Percentiles rank a stretch among this genome's conserved stretches.
Conservation (phyloP, 495 filamentous ascomycete genomes). For the Talaromyces nanjingensis region DNA sequence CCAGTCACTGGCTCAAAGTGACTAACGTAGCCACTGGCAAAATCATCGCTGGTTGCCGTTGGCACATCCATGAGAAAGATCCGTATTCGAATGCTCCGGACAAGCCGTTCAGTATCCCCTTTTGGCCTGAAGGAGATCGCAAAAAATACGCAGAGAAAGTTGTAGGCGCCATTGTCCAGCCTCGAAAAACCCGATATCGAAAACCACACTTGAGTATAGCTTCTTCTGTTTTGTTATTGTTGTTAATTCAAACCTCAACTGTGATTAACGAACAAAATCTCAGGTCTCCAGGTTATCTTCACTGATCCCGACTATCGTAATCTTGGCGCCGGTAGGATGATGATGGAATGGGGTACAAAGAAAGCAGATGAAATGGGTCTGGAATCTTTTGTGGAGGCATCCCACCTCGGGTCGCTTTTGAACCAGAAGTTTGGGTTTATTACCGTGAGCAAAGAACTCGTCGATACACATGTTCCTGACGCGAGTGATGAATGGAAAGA, state of each 20-base stretch:
- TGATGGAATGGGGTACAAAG: conserved; percentile 25
- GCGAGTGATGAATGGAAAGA: too few relatives aligned
- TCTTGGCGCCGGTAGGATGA: conserved; percentile 19
- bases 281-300: conserved; percentile 21
- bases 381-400: conserved; percentile 22
- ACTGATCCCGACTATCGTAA: conserved; percentile 24
- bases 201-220: too few relatives aligned
- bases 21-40: conserved; percentile 4
- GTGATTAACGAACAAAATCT: not conserved
- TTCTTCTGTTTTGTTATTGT: too few relatives aligned
- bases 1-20: conserved; percentile 3
- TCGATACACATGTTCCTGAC: too few relatives aligned
- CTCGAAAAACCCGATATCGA: too few relatives aligned
- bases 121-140: too few relatives aligned
- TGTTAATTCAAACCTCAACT: too few relatives aligned
- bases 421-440: too few relatives aligned
- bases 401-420: too few relatives aligned
- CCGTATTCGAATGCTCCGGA: conserved; percentile 3
- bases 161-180: too few relatives aligned
- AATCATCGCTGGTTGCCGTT: conserved; percentile 2
- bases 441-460: too few relatives aligned
- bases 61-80: conserved; percentile 4
- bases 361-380: conserved; percentile 24
- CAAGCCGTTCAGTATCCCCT: not conserved
- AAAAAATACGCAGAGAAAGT: too few relatives aligned